Evolutionary conservation across 306 rosid species (phyloP).

Genomic region (Glycyrrhiza uralensis): DNA sequence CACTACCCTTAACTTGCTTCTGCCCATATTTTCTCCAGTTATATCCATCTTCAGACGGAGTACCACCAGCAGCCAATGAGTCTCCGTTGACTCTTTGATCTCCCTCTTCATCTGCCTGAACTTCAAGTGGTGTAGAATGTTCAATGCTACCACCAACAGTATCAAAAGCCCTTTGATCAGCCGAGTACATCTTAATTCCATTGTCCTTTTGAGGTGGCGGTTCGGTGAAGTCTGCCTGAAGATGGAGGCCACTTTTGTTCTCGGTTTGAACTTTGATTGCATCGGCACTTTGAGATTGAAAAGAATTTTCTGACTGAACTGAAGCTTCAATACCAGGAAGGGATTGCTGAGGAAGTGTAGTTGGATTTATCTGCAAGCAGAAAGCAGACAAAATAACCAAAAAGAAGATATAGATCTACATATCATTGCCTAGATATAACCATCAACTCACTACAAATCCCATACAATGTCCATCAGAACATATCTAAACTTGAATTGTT

Average conservation of each 20-base stretch:
- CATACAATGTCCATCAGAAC: conserved; percentile 7
- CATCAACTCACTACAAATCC: not conserved
- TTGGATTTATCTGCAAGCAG: conserved; percentile 49
- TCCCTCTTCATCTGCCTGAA: conserved; percentile 70
- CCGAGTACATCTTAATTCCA: conserved; percentile 30
- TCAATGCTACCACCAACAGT: conserved; percentile 38
- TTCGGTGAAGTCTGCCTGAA: conserved; percentile 45
- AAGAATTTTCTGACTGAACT: conserved; percentile 54
- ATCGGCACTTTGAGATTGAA: conserved; percentile 49
- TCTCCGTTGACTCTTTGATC: conserved; percentile 69
- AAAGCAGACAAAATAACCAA: conserved; percentile 24
- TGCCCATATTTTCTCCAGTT: conserved; percentile 98
- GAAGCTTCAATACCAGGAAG: conserved; percentile 53
- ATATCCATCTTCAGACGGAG: conserved; percentile 83
- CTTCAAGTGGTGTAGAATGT: conserved; percentile 62
- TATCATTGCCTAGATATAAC: not conserved
- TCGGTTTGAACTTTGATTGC: conserved; percentile 47
- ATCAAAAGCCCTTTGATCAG: conserved; percentile 51
- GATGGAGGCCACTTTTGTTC: conserved; percentile 46
- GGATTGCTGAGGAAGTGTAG: conserved; percentile 49
- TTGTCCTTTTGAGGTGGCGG: conserved; percentile 47
- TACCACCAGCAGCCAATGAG: conserved; percentile 48
- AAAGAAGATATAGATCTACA: conserved; percentile 3
- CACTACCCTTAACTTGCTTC: conserved; percentile 96
- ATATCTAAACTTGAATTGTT: conserved; percentile 21